Evolutionary conservation across 1,284 basidiomycete species (phyloP).

Genomic region (Cerioporus squamosus): DNA sequence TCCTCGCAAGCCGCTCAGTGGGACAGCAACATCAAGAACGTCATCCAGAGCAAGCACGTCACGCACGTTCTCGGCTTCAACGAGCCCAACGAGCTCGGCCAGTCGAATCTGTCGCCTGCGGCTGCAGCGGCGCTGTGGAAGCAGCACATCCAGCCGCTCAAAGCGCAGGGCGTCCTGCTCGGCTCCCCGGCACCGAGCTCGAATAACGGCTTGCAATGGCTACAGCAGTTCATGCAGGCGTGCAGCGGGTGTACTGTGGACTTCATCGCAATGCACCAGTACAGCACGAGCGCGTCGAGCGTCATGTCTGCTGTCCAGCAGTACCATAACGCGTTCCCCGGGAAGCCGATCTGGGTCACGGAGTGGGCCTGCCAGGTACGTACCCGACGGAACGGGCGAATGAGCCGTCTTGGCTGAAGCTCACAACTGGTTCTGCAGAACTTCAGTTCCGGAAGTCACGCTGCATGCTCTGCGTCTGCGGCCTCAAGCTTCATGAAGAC

Average conservation of each 20-base stretch:
- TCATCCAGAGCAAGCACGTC: not conserved
- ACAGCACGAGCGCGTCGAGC: slow-evolving; percentile 51
- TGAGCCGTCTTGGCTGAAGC: not conserved
- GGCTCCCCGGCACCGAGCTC: slow-evolving; percentile 71
- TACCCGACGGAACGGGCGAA: not conserved
- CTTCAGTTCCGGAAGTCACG: not conserved
- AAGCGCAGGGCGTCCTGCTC: slow-evolving; percentile 56
- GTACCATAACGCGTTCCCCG: slow-evolving; percentile 53
- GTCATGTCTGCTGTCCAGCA: slow-evolving; percentile 53
- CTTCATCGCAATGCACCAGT: slow-evolving; percentile 56
- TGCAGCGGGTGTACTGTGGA: slow-evolving; percentile 57
- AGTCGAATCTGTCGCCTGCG: slow-evolving; percentile 62
- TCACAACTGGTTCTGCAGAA: not conserved
- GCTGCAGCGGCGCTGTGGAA: slow-evolving; percentile 61
- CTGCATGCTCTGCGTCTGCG: not conserved
- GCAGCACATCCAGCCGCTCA: slow-evolving; percentile 63
- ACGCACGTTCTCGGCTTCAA: not conserved
- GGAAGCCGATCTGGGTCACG: slow-evolving; percentile 58
- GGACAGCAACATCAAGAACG: not conserved
- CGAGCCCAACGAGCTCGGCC: slow-evolving; percentile 55
- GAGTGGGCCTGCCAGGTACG: slow-evolving; percentile 67
- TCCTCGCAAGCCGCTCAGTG: not conserved
- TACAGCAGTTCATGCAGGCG: slow-evolving; percentile 55
- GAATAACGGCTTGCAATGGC: slow-evolving; percentile 63
- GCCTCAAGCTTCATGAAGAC: not conserved